These are phyloP conservation scores for Argentina anserina DNA, from an alignment of 306 rosid species.

Conservation along the genomic window DNA sequence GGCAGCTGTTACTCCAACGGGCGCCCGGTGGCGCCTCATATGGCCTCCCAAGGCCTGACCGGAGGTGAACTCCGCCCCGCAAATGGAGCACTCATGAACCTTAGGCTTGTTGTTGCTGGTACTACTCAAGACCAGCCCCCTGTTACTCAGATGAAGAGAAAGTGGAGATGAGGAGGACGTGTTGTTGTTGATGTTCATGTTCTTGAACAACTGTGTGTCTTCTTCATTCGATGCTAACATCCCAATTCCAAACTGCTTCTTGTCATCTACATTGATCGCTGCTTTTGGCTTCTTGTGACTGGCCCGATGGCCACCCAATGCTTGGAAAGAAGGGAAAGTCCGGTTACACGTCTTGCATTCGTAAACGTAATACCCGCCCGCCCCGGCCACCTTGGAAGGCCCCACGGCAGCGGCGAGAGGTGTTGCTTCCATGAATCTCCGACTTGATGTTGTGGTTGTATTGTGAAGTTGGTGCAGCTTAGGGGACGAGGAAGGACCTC, in stretches of 20 bases:
- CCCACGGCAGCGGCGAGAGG: conserved; percentile 12
- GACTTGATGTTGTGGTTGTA: conserved; percentile 6
- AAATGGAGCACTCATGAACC: conserved; percentile 77
- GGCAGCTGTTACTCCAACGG: conserved; percentile 16
- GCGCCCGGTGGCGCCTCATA: conserved; percentile 78
- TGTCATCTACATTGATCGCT: conserved; percentile 17
- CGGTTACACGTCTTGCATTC: conserved; percentile 83
- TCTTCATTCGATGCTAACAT: conserved; percentile 46
- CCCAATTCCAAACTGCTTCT: conserved; percentile 14
- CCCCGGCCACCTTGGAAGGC: not conserved
- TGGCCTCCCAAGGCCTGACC: conserved; percentile 95
- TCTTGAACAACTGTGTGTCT: conserved; percentile 31
- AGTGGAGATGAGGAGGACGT: conserved; percentile 24
- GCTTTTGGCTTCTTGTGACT: conserved; percentile 84
- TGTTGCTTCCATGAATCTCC: conserved; percentile 55
- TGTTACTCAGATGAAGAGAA: conserved; percentile 47
- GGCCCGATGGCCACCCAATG: conserved; percentile 81
- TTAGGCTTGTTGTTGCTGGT: conserved; percentile 43
- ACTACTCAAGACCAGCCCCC: conserved; percentile 24
- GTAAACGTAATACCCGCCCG: conserved; percentile 47
- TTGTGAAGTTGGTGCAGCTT: not conserved
- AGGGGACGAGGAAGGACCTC: conserved; percentile 16
- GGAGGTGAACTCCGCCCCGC: conserved; percentile 81
- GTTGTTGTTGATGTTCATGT: conserved; percentile 8
- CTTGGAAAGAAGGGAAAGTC: conserved; percentile 84